Conservation (phyloP, 106 monocot genomes). For the Dioscorea alata region DNA sequence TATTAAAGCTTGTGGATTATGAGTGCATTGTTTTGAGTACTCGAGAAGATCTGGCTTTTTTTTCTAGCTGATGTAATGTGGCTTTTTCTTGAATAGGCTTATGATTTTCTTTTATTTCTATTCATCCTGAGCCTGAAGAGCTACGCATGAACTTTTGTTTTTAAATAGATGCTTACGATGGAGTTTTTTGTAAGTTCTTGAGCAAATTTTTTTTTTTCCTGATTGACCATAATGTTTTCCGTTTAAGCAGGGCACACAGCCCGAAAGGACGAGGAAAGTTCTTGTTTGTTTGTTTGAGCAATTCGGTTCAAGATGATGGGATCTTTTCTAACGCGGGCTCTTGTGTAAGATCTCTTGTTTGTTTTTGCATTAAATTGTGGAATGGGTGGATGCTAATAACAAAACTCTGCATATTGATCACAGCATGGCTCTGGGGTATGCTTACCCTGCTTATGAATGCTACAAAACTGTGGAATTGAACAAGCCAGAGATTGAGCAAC, state of each 20-base stretch:
- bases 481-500: constrained; percentile 64
- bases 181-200: too few species aligned
- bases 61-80: too few species aligned
- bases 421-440: constrained; percentile 78
- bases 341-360: constrained; percentile 21
- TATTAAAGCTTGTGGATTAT: too few species aligned
- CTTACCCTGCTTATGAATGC: constrained; percentile 83
- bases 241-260: background rate
- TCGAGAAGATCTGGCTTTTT: too few species aligned
- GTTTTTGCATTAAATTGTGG: background rate
- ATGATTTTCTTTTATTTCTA: too few species aligned
- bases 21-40: too few species aligned
- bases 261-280: background rate
- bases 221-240: background rate
- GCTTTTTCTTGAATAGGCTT: too few species aligned
- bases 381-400: background rate
- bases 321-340: constrained; percentile 29
- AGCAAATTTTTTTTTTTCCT: too few species aligned
- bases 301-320: constrained; percentile 29
- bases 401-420: background rate
- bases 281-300: background rate
- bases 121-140: too few species aligned
- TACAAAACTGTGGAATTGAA: constrained; percentile 75
- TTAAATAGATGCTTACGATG: too few species aligned
- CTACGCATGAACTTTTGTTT: too few species aligned